A percentile compares a stretch with the other conserved stretches of the same genome.
Evolutionary conservation across 2,329 filamentous ascomycete species (phyloP).

Genomic region (Diaporthe destruens): DNA sequence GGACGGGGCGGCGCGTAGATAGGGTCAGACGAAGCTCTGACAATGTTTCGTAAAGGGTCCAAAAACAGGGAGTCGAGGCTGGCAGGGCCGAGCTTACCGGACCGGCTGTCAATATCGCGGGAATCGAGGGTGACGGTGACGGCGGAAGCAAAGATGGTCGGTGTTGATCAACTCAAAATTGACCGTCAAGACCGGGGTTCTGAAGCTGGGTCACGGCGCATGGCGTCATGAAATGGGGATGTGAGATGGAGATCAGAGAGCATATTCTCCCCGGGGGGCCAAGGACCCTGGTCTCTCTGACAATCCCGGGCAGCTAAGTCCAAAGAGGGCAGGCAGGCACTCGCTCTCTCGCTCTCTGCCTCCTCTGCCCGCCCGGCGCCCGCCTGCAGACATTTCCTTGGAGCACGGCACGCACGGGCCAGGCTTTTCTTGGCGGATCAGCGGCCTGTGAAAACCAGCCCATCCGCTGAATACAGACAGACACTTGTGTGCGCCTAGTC

Average conservation of each 20-base stretch:
- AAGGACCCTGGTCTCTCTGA: constrained; percentile 23
- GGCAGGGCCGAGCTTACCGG: constrained; percentile 7
- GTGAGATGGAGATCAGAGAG: constrained; percentile 6
- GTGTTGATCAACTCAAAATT: neutral
- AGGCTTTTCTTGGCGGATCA: neutral
- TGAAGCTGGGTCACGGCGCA: constrained; percentile 28
- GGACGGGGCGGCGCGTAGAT: constrained; percentile 14
- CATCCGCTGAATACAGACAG: neutral
- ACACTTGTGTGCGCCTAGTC: neutral
- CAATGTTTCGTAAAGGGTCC: neutral
- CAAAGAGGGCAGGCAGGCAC: constrained; percentile 1
- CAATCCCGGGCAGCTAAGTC: constrained; percentile 1
- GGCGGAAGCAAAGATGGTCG: neutral
- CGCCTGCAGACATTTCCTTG: too few species aligned
- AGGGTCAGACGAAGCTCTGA: constrained; percentile 26
- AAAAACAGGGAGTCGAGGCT: neutral
- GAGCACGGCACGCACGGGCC: constrained; percentile 14
- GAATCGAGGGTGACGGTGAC: neutral
- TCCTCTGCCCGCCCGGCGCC: too few species aligned
- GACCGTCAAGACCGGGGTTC: constrained; percentile 5
- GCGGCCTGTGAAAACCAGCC: constrained; percentile 1
- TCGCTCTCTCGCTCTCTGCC: too few species aligned
- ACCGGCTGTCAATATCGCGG: constrained; percentile 4
- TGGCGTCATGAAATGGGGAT: constrained; percentile 38
- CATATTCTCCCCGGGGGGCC: constrained; percentile 2